Evolutionary conservation across 2,329 filamentous ascomycete species (phyloP).

Genomic region (Pleomassaria siparia): DNA sequence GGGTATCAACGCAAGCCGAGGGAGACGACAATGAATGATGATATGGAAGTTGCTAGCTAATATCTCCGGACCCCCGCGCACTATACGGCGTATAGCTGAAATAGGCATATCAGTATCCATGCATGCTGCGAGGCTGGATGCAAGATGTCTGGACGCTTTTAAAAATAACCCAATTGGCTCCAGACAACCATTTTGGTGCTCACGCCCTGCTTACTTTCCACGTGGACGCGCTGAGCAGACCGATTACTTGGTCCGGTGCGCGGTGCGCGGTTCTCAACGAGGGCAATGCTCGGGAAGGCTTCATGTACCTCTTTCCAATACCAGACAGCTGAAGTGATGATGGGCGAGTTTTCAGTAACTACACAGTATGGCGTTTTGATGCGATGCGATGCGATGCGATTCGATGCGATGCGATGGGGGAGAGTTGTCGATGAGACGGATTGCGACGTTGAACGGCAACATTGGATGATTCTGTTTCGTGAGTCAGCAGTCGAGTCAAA

Average conservation of each 20-base stretch:
- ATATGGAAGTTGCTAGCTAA: constrained; percentile 17
- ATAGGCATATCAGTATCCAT: constrained; percentile 3
- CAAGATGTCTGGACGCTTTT: constrained; percentile 9
- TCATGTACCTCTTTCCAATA: constrained; percentile 13
- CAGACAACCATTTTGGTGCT: constrained; percentile 4
- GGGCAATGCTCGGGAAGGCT: constrained; percentile 16
- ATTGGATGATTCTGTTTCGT: too few species aligned
- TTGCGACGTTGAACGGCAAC: too few species aligned
- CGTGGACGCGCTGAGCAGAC: constrained; percentile 28
- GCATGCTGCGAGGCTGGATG: constrained; percentile 13
- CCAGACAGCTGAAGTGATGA: constrained; percentile 7
- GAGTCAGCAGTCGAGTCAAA: too few species aligned
- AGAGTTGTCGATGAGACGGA: not conserved
- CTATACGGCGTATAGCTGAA: constrained; percentile 2
- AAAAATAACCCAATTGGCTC: constrained; percentile 18
- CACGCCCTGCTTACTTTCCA: constrained; percentile 15
- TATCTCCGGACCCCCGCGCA: not conserved
- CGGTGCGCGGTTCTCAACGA: constrained; percentile 14
- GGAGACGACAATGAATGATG: constrained; percentile 30
- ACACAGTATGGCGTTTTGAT: not conserved
- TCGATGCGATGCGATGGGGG: too few species aligned
- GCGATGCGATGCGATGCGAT: not conserved
- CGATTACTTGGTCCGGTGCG: constrained; percentile 21
- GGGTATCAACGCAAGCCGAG: constrained; percentile 46
- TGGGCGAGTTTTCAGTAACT: not conserved